Base-by-base conservation (phyloP, 2,329 filamentous ascomycete species). In the Scytalidium sp. region DNA sequence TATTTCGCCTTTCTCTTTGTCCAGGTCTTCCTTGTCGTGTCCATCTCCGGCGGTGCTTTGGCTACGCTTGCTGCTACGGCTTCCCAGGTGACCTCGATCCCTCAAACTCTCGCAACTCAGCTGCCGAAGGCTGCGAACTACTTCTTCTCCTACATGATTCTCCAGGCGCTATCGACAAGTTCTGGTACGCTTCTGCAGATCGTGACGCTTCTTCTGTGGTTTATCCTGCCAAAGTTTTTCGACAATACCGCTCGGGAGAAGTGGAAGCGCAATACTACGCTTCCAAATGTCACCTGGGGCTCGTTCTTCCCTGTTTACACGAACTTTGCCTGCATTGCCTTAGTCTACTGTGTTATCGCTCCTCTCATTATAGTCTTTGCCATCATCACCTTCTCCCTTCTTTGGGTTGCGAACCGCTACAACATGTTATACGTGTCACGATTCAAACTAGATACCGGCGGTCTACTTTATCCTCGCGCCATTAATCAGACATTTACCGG, bases 71-170 rank as follows among this genome's bases (percentile, higher is more conserved):
- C 81, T 29, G 70, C 79, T 21, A 57, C 78, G 7, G 63, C 70
- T 9, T 36, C 65, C 19, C 52, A 78, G 3, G 84, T 90, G 7
- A 70, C 74, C n/a, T 78, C 77, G 32, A 81, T 95, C 50, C 82
- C 94, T 0, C 68, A 81, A 17, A 76, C 88, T 0, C 73, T 99
- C 22, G 93, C 93, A 0, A 67, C 75, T 10, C 94, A 92, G 52
- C 73, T 99, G 4, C 94, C 94, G 2, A 88, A 83, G 58, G 87
- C 92, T 0, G 88, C 90, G 59, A 96, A 97, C 65, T 99, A 97
- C 69, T 99, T 97, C 75, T 97, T 97, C 76, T 93, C 90, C 1
- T 99, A 99, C 78, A 92, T 99, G 84, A 87, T 97, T 64, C 84
- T 99, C 9, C 94, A 97, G 63, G 90, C 92, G 1, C 78, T 97